These are phyloP conservation scores for Waltergamsia citrina DNA, from an alignment of 2,329 filamentous ascomycete genomes.

Conservation along the genomic window DNA sequence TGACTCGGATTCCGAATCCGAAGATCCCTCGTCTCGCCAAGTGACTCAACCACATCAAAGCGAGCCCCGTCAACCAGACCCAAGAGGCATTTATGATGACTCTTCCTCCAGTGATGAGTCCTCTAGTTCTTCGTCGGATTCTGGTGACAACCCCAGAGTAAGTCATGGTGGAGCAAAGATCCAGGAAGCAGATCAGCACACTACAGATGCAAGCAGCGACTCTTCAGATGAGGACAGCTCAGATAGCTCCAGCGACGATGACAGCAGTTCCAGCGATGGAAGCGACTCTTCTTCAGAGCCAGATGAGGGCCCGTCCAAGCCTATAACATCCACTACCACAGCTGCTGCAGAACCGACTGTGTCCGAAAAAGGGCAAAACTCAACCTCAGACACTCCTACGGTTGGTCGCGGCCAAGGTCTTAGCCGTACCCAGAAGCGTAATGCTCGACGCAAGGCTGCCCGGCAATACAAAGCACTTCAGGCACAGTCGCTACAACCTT, in stretches of 20 bases:
- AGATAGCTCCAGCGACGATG: conserved; percentile 9
- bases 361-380: no score
- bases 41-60: no score
- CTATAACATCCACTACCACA: no score
- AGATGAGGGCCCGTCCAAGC: conserved; percentile 26
- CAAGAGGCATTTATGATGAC: no score
- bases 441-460: conserved; percentile 34
- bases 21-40: no score
- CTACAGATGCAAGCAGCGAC: no score
- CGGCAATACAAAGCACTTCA: conserved; percentile 18
- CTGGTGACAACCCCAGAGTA: no score
- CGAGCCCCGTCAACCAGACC: no score
- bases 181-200: no score
- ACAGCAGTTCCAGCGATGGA: conserved; percentile 7
- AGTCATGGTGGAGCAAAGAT: no score
- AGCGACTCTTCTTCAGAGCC: conserved; percentile 19
- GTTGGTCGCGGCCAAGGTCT: conserved; percentile 25
- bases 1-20: conserved; percentile 21
- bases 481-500: conserved; percentile 5
- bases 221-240: conserved; percentile 4
- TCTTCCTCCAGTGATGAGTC: neutral
- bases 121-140: no score
- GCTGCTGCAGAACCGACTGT: no score
- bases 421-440: conserved; percentile 38
- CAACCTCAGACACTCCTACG: conserved; percentile 4